Base-by-base conservation (phyloP, 495 filamentous ascomycete species). In the Astrothelium subdiscretum region DNA sequence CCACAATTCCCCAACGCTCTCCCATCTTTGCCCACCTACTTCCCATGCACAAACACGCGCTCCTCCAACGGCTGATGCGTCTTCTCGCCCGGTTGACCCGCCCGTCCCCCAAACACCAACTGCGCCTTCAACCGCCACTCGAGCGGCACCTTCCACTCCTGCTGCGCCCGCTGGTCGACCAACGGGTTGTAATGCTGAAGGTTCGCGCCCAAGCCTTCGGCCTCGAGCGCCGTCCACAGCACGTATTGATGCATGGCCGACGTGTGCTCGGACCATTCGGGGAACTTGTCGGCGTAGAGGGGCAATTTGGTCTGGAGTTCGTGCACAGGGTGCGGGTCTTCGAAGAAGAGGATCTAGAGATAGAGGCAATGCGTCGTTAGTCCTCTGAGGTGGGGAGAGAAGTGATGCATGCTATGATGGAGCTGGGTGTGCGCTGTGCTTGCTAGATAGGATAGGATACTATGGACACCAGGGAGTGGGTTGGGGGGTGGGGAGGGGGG, bases 171-270 rank as follows among this genome's bases (percentile, higher is more conserved):
- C 48, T 69, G 75, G 73, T 87, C 84, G 59, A 88, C 72, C 57
- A 87, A 68, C 1, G 86, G 72, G 78, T 86, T 87, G 77, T 89
- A 88, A 72, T 89, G 87, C 77, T 91, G 87, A 3, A 91, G 78
- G 75, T 84, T 89, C 70, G 80, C 81, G 51, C 86, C 87, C 35
- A 89, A 75, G 35, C 87, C 87, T 74, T 89, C 86, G 62, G 79
- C 76, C 73, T 86, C 83, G 40, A 91, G 77, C 0, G 82, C 80
- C 0, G 80, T 83, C 87, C 87, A 91, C 52, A 85, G 60, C 24
- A 77, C 74, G 74, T 76, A 83, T 74, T 89, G 85, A 70, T 84
- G 76, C 84, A 90, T 90, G 71, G 77, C 87, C 60, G 73, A 76
- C 43, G 78, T 79, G 72, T 90, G 85, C 42, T 75, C 70, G 60